Evolutionary conservation across 192 early-diverging fungal genomes (phyloP), one percentile per base, ranked within the genome.

Genomic region (Rhizophagus prolifer): DNA sequence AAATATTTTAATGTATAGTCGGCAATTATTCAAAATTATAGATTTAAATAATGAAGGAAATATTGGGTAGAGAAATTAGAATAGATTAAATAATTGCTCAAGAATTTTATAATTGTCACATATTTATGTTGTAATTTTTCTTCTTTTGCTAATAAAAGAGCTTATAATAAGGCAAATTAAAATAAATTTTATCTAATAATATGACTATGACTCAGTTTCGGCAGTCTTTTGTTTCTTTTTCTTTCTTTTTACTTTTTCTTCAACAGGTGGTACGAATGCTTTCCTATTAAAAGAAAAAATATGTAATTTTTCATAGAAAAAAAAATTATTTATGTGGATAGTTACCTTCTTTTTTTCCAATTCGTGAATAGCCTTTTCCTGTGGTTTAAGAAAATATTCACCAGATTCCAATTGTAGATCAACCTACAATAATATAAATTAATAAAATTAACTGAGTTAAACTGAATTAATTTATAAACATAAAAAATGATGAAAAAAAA

Each of bases 321-420:
- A 4, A 30, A 30, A 46, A 21, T 38, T 38, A 38, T 38, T 41
- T 75, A 71, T n/a, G 12, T 23, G 50, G 58, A 58, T 6, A 44
- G 73, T 82, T 80, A 87, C 88, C 84, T 89, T 92, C 82, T 92
- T 91, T 83, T 89, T 88, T 79, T 94, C 88, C 80, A 88, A 75
- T 38, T 89, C 88, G 31, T 85, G 71, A n/a, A 89, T 87, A 12
- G 79, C 80, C 79, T 91, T 93, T 79, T 92, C 90, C 59, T 83
- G 85, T 26, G 88, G 84, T 76, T 90, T 91, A 72, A 99, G 82
- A 83, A 98, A 99, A 84, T 99, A 99, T 84, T 99, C 96, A 78
- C 97, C 97, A 62, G 89, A 89, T 83, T 95, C 95, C 80, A 99
- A 91, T 84, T 96, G 92, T 70, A 94, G 66, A 84, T 99, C 97